Evolutionary conservation across 1,139 yeast genomes (phyloP), one percentile per base, ranked within the genome.

Genomic region (Diutina siamensis): DNA sequence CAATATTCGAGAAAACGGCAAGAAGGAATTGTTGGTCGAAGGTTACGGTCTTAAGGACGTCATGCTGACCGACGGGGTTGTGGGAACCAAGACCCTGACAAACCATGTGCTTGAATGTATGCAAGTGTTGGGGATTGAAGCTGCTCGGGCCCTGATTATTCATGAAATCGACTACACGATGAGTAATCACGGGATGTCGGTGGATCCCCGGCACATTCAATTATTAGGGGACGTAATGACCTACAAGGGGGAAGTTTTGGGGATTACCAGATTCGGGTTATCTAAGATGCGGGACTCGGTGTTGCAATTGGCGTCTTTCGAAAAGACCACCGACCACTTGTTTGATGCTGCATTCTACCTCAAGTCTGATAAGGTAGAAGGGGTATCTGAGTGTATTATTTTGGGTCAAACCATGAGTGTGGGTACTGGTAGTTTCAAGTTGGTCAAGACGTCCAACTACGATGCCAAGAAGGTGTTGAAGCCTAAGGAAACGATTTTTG

Each of bases 161-260:
- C 81, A 81, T 52, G 98, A 94, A 69, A 92, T 94, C 62, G 95
- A 87, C 62, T 88, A 89, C 59, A 94, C 98, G 48, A 94, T 94
- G 99, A 82, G 95, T 63, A 87, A 88, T 64, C 98, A 94, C 72
- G 98, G 98, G 65, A 94, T 94, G 98, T 86, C 95, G 62, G 97
- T 94, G 48, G 99, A 94, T 71, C 98, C 98, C 51, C 95, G 99
- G 72, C 99, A 94, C 66, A 88, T 94, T 61, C 98, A 92, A 67
- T 70, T 94, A 46, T 69, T 94, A 52, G 98, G 98, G 52, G 99
- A 94, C 62, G 98, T 94, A 48, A 94, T 94, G 99, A 87, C 97
- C 0, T 94, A 87, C 63, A 94, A 92, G 67, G 99, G 99, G 49
- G 98, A 94, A 61, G 95, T 94, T 7, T 73, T 94, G 56, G 98